Conservation (phyloP, 257 asterid genomes). For the Cordia subcordata region DNA sequence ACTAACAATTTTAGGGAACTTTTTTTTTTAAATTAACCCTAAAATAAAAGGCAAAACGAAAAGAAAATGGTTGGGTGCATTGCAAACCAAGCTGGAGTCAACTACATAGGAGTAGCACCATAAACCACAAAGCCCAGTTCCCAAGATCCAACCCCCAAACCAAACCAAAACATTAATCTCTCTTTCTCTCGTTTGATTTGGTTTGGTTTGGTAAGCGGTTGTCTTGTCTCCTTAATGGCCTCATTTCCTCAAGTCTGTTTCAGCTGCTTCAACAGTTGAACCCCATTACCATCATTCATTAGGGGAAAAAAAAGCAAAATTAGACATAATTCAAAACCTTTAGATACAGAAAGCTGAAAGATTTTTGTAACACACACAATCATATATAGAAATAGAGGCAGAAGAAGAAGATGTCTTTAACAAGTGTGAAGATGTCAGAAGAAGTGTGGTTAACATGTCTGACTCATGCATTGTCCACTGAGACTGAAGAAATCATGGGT, state of each 20-base stretch:
- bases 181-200: neutral
- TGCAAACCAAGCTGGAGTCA: neutral
- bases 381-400: slow-evolving; percentile 3
- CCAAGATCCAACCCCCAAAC: neutral
- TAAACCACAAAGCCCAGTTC: neutral
- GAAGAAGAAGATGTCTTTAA: slow-evolving; percentile 60
- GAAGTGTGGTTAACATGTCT: slow-evolving; percentile 98
- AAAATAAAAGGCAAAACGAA: too few species aligned
- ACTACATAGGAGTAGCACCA: neutral
- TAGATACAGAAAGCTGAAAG: neutral
- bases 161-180: neutral
- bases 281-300: neutral
- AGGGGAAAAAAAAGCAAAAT: too few species aligned
- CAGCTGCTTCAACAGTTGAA: neutral
- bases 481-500: slow-evolving; percentile 99
- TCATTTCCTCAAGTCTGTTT: neutral
- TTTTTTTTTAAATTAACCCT: too few species aligned
- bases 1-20: too few species aligned
- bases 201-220: neutral
- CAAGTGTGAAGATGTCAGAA: slow-evolving; percentile 93
- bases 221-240: neutral
- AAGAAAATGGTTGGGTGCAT: neutral
- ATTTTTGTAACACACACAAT: neutral
- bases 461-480: slow-evolving; percentile 99
- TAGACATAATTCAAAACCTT: neutral